Percentiles rank a stretch among this genome's conserved stretches.
Evolutionary conservation across 2,329 filamentous ascomycete genomes (phyloP).

Genomic region (Cyclaneusma minus): DNA sequence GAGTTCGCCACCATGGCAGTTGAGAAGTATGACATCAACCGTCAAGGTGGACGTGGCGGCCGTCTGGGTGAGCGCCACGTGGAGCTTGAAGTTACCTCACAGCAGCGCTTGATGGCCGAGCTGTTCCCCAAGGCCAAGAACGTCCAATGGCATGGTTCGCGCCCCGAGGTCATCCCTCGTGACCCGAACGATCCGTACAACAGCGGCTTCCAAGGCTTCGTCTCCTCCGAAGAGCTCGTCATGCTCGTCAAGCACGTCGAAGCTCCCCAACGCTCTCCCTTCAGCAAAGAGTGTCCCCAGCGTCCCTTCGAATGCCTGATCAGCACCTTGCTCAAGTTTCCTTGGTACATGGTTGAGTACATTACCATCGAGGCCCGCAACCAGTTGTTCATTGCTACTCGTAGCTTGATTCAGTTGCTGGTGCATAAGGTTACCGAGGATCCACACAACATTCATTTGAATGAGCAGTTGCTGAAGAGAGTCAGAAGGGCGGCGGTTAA

Average conservation of each 20-base stretch:
- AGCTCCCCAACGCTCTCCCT: constrained; percentile 42
- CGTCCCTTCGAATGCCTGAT: constrained; percentile 51
- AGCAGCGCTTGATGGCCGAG: constrained; percentile 41
- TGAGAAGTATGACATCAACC: constrained; percentile 27
- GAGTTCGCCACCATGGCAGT: constrained; percentile 38
- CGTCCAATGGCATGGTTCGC: constrained; percentile 34
- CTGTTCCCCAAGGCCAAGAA: constrained; percentile 43
- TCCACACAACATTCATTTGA: constrained; percentile 29
- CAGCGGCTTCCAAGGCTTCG: constrained; percentile 43
- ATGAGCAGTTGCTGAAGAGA: constrained; percentile 34
- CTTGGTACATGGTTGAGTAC: constrained; percentile 40
- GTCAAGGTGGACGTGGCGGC: constrained; percentile 21
- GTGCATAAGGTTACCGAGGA: constrained; percentile 23
- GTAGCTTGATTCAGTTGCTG: constrained; percentile 32
- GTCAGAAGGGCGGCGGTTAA: constrained; percentile 34
- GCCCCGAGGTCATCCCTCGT: constrained; percentile 24
- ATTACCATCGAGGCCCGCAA: constrained; percentile 43
- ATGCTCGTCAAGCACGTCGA: constrained; percentile 51
- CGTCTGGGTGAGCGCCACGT: constrained; percentile 42
- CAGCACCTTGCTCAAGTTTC: constrained; percentile 36
- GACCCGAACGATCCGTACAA: constrained; percentile 20
- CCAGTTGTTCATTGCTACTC: constrained; percentile 32
- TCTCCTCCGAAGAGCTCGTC: constrained; percentile 45
- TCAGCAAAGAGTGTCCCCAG: constrained; percentile 44
- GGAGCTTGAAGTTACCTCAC: constrained; percentile 39